Evolutionary conservation across 768 basidiomycete species (phyloP).

Genomic region (Hericium alpestre): DNA sequence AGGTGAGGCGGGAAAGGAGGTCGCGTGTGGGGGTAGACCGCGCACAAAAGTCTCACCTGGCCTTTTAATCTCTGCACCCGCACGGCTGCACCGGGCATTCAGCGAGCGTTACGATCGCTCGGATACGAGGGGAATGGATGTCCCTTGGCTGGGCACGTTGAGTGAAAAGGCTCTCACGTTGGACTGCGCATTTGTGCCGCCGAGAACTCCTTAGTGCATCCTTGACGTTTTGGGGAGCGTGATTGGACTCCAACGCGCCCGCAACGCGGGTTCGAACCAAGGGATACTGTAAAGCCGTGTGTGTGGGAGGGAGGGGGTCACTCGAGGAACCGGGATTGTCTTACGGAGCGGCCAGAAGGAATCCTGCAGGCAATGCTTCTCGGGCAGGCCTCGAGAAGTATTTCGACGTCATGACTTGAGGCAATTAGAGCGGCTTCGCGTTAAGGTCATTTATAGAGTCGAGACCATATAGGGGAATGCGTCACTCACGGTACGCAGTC

Average conservation of each 20-base stretch:
- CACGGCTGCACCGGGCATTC: not conserved
- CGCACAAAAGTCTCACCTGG: not conserved
- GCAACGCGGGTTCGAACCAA: too few species aligned
- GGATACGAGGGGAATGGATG: not conserved
- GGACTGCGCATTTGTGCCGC: not conserved
- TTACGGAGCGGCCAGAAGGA: too few species aligned
- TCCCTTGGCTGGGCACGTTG: not conserved
- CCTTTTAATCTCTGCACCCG: not conserved
- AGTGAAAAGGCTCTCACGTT: not conserved
- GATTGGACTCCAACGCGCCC: not conserved
- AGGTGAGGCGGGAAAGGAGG: not conserved
- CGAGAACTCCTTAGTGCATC: not conserved
- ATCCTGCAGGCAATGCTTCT: too few species aligned
- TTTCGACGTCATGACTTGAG: too few species aligned
- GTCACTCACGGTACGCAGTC: too few species aligned
- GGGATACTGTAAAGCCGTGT: too few species aligned
- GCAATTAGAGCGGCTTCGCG: too few species aligned
- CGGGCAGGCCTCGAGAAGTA: too few species aligned
- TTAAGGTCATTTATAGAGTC: too few species aligned
- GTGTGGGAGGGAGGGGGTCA: too few species aligned
- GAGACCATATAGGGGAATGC: too few species aligned
- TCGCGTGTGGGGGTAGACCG: not conserved
- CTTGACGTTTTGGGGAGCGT: not conserved
- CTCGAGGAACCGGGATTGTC: too few species aligned
- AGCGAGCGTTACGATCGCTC: not conserved